Evolutionary conservation across 2,329 filamentous ascomycete species (phyloP).

Genomic region (Trichoderma pleuroti): DNA sequence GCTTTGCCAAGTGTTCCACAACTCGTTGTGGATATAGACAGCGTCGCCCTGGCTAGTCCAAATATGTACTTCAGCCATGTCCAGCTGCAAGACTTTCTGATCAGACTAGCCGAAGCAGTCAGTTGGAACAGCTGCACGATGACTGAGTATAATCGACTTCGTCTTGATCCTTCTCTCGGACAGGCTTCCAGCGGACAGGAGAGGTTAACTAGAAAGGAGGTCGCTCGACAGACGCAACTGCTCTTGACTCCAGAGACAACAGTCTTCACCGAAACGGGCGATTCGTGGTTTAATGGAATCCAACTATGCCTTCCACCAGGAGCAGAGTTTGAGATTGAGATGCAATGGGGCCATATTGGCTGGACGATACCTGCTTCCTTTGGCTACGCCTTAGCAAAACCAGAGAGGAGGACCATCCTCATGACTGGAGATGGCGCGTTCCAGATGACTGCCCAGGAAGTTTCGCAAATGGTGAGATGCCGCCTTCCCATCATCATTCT

Average conservation of each 20-base stretch:
- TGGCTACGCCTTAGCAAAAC: background rate
- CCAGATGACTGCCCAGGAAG: conserved; percentile 20
- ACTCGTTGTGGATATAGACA: background rate
- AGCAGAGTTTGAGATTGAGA: conserved; percentile 20
- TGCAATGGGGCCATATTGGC: conserved; percentile 21
- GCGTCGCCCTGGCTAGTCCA: background rate
- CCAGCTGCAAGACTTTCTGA: background rate
- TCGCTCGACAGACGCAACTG: background rate
- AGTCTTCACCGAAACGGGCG: background rate
- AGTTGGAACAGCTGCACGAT: background rate
- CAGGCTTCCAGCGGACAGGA: background rate
- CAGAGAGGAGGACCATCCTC: background rate
- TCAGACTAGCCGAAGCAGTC: background rate
- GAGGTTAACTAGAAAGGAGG: background rate
- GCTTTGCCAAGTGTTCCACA: background rate
- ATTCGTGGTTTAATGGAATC: conserved; percentile 16
- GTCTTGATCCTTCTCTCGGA: background rate
- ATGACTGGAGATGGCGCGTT: conserved; percentile 21
- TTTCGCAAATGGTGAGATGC: conserved; percentile 21
- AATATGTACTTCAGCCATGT: background rate
- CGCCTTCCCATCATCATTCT: conserved; percentile 19
- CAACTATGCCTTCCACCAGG: conserved; percentile 15
- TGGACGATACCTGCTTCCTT: conserved; percentile 20
- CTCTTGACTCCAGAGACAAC: background rate
- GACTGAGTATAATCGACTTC: background rate